Base-by-base conservation (phyloP, 1,284 basidiomycete genomes). In the Ganoderma meredithae region DNA sequence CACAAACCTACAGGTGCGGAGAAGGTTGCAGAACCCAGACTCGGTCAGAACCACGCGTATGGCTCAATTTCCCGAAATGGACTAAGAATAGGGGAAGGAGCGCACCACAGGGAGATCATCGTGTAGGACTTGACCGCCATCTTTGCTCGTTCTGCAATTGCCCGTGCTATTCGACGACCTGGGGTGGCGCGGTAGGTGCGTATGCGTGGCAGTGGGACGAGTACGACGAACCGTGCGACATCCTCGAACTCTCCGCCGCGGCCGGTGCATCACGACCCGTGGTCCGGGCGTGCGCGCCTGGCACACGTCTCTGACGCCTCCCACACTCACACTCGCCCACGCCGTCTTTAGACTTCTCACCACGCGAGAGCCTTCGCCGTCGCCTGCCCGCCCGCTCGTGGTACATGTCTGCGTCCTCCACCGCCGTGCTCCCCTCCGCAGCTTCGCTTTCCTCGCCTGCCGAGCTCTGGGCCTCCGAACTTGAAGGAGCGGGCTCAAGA, bases 1-100 rank as follows among this genome's bases (percentile, higher is more conserved):
- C 2, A 89, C 74, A 75, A 94, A 93, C 78, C 78, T 79, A 49
- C 22, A 25, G 47, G 3, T 22, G 47, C 25, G 47, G 47, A 49
- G 22, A 49, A 25, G 12, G 47, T 25, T 22, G 47, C 22, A 49
- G 47, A 49, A 22, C 47, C 22, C 47, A 22, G n/a, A 12, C 47
- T 25, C 22, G 13, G 47, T 49, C 25, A 49, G 47, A 49, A 49
- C 47, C 22, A 49, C 22, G 9, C 22, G 22, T 10, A 10, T 39
- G 9, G 55, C 31, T 25, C 52, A 43, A 47, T 47, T 41, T 27
- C 27, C 58, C 43, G 44, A 41, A 17, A 17, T 15, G 53, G 39
- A 1, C 40, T 6, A 12, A n/a, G 9, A 49, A 49, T 49, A 49
- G 7, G 44, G 7, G 31, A 55, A 31, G 10, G 0, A n/a, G 70